Evolutionary conservation across 768 basidiomycete genomes (phyloP), one percentile per base, ranked within the genome.

Genomic region (Termitomyces sp.): DNA sequence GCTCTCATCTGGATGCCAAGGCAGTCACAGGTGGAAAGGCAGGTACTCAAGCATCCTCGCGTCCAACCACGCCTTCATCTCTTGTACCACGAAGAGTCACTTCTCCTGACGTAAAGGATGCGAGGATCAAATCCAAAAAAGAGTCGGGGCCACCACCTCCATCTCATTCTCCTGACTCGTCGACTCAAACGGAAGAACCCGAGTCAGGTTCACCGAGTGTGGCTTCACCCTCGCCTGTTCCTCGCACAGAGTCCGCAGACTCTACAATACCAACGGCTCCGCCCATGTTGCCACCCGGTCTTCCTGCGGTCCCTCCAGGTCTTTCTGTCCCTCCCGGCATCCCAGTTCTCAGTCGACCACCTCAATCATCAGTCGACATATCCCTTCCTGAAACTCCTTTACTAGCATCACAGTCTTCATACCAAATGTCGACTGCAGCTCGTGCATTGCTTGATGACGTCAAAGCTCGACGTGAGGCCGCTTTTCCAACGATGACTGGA

Each of bases 371-470:
- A 11, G 8, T 68, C 46, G 82, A 77, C 32, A 77, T 77, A 2
- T 74, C 77, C 17, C 76, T 79, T 17, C 77, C 81, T 30, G 77
- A 79, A 62, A 75, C 80, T 34, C 71, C 81, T 61, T 47, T 79
- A 54, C 64, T 79, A 59, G 70, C 85, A 61, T 81, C 80, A 5
- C 77, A 80, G 54, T 77, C 82, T 12, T 79, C 83, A 5, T 95
- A 94, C 68, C 91, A 93, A 64, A 90, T 93, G 77, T 93, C 93
- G 0, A 88, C 77, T 15, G 88, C 91, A 38, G 91, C 90, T 2
- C 87, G 87, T 58, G 90, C 88, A 1, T 76, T 95, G 45, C 74
- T 95, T 45, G 90, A 93, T 55, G 93, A 94, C 61, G 81, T 95
- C 38, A 87, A 83, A 65, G 82, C 82, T 21, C 76, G 91, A 34